Conservation (phyloP, 1,139 yeast species). For the Pichia sp. region DNA sequence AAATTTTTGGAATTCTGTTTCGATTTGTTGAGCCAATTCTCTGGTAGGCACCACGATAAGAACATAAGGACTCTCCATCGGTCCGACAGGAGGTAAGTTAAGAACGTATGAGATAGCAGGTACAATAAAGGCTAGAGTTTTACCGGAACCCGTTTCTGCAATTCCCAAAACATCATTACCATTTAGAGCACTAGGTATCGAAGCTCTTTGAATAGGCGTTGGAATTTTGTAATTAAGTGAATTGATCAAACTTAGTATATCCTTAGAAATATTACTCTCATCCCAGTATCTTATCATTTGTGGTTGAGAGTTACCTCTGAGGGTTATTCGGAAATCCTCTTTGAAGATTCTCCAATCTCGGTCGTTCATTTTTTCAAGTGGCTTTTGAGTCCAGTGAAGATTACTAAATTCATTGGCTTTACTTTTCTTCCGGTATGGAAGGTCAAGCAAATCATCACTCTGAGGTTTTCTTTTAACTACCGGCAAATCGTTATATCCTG, state of each 20-base stretch:
- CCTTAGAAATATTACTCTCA: constrained; percentile 46
- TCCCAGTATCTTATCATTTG: constrained; percentile 72
- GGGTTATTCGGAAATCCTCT: constrained; percentile 67
- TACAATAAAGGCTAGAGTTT: constrained; percentile 74
- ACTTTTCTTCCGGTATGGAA: constrained; percentile 10
- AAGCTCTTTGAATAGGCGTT: constrained; percentile 85
- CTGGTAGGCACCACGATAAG: constrained; percentile 85
- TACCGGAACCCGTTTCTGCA: constrained; percentile 98
- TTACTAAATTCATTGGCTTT: not conserved
- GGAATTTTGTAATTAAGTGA: constrained; percentile 52
- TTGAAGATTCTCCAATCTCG: constrained; percentile 88
- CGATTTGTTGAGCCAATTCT: constrained; percentile 86
- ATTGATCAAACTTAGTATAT: constrained; percentile 34
- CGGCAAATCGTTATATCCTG: constrained; percentile 30
- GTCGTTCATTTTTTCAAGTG: constrained; percentile 54
- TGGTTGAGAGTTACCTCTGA: constrained; percentile 45
- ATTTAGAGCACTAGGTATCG: constrained; percentile 66
- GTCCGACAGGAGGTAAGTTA: constrained; percentile 32
- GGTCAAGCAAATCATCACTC: constrained; percentile 12
- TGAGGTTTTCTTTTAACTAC: constrained; percentile 15
- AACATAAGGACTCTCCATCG: constrained; percentile 55
- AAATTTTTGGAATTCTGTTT: constrained; percentile 54
- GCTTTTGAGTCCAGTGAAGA: constrained; percentile 66
- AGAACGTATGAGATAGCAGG: constrained; percentile 62
- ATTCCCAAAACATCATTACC: constrained; percentile 71